Conservation (phyloP, 2,329 filamentous ascomycete genomes). For the Pseudopithomyces chartarum region DNA sequence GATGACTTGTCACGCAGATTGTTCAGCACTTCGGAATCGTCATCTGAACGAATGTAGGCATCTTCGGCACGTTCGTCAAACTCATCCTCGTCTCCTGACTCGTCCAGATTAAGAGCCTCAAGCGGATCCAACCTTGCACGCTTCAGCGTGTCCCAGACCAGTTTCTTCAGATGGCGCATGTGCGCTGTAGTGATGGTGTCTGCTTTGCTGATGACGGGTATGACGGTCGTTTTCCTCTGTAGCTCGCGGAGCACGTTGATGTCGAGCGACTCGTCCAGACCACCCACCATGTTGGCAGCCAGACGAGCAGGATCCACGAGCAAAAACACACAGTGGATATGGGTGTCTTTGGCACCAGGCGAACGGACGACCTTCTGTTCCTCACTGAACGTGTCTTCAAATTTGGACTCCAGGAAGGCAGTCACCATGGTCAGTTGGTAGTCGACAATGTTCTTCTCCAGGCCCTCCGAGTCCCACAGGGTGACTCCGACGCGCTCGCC, state of each 20-base stretch:
- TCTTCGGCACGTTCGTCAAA: slow-evolving; percentile 59
- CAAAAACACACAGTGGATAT: slow-evolving; percentile 95
- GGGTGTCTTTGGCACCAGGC: slow-evolving; percentile 90
- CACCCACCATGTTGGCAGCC: slow-evolving; percentile 75
- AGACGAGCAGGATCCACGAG: slow-evolving; percentile 86
- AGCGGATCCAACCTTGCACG: slow-evolving; percentile 85
- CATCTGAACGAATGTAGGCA: slow-evolving; percentile 46
- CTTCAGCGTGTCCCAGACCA: slow-evolving; percentile 87
- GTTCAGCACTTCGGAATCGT: slow-evolving; percentile 42
- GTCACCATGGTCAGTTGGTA: slow-evolving; percentile 91
- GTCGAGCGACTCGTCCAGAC: slow-evolving; percentile 86
- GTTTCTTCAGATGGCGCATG: slow-evolving; percentile 89
- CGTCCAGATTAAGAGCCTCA: slow-evolving; percentile 81
- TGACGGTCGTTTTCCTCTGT: slow-evolving; percentile 91
- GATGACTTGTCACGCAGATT: slow-evolving; percentile 46
- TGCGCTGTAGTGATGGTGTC: slow-evolving; percentile 95
- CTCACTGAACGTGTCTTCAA: slow-evolving; percentile 95
- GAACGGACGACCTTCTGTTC: slow-evolving; percentile 97
- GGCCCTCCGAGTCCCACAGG: slow-evolving; percentile 92
- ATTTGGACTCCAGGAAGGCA: slow-evolving; percentile 94
- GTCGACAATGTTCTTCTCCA: slow-evolving; percentile 95
- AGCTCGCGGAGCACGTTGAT: slow-evolving; percentile 86
- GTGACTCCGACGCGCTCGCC: slow-evolving; percentile 89
- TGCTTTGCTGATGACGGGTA: slow-evolving; percentile 94
- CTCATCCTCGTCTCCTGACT: slow-evolving; percentile 60